Evolutionary conservation across 1,284 basidiomycete species (phyloP).

Genomic region (Trametes sp.): DNA sequence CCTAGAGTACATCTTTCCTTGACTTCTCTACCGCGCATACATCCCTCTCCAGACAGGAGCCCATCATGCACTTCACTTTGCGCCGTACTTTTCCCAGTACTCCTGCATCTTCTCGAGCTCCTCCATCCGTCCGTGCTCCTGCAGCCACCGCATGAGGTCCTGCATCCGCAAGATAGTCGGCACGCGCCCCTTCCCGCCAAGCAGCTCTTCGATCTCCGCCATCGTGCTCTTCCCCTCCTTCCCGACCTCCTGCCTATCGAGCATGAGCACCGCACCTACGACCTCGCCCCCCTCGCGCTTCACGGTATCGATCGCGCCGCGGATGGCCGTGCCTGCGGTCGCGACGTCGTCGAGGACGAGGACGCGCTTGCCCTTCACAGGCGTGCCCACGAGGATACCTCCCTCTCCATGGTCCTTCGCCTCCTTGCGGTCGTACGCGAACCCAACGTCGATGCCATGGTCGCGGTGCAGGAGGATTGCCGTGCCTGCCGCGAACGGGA

Average conservation of each 20-base stretch:
- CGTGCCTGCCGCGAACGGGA: conserved; percentile 92
- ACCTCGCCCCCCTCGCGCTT: conserved; percentile 74
- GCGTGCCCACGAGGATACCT: conserved; percentile 90
- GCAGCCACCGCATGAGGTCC: conserved; percentile 88
- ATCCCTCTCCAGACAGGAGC: background rate
- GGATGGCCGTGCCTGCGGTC: conserved; percentile 93
- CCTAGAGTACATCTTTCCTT: background rate
- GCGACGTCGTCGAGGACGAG: conserved; percentile 97
- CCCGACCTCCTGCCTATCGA: conserved; percentile 93
- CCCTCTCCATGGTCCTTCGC: conserved; percentile 97
- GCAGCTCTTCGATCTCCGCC: conserved; percentile 83
- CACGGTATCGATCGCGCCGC: conserved; percentile 82
- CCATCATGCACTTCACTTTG: conserved; percentile 46
- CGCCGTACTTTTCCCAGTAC: conserved; percentile 86
- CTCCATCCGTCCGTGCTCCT: conserved; percentile 68
- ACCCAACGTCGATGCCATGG: conserved; percentile 76
- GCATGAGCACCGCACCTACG: conserved; percentile 89
- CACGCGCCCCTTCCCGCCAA: conserved; percentile 72
- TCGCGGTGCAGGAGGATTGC: conserved; percentile 78
- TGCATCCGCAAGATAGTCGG: conserved; percentile 84
- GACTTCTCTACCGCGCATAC: background rate
- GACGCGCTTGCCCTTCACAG: conserved; percentile 81
- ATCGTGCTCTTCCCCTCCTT: conserved; percentile 76
- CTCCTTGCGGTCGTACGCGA: conserved; percentile 96
- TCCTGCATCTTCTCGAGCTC: conserved; percentile 80